Conservation (phyloP, 192 early-diverging fungal species). For the Gigaspora rosea region DNA sequence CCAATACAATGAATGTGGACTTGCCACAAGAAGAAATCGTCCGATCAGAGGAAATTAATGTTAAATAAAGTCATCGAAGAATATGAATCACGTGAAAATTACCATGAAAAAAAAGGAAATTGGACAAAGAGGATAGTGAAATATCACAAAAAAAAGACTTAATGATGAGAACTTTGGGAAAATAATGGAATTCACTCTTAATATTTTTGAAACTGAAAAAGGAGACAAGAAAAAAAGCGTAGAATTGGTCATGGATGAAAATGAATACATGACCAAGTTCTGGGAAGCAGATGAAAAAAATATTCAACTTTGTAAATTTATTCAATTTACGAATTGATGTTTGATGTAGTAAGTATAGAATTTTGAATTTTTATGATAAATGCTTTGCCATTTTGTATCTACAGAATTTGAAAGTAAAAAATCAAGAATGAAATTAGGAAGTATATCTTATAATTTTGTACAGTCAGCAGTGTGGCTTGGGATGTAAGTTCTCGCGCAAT, state of each 20-base stretch:
- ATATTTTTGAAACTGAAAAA: conserved; percentile 20
- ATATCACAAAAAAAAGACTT: conserved; percentile 9
- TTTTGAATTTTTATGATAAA: conserved; percentile 16
- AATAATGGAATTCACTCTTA: conserved; percentile 11
- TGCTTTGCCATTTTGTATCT: conserved; percentile 1
- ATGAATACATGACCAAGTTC: conserved; percentile 11
- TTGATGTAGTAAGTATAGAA: background rate
- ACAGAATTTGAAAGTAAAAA: conserved; percentile 6
- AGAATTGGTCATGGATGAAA: conserved; percentile 13
- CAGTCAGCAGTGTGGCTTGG: background rate
- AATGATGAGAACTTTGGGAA: conserved; percentile 2
- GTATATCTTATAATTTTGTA: background rate
- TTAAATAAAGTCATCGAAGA: too few species aligned
- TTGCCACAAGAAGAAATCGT: too few species aligned
- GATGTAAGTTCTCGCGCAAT: background rate
- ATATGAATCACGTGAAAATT: too few species aligned
- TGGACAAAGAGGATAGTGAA: too few species aligned
- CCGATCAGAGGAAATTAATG: too few species aligned
- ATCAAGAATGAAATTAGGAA: background rate
- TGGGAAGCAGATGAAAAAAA: conserved; percentile 18
- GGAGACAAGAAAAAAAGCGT: conserved; percentile 5
- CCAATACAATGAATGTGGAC: too few species aligned
- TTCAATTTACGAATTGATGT: conserved; percentile 16
- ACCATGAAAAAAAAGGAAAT: too few species aligned
- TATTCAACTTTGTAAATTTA: conserved; percentile 19